A percentile compares a stretch with the other conserved stretches of the same genome.
Evolutionary conservation across 768 basidiomycete genomes (phyloP).

Genomic region (Tylopilus subfusipes): DNA sequence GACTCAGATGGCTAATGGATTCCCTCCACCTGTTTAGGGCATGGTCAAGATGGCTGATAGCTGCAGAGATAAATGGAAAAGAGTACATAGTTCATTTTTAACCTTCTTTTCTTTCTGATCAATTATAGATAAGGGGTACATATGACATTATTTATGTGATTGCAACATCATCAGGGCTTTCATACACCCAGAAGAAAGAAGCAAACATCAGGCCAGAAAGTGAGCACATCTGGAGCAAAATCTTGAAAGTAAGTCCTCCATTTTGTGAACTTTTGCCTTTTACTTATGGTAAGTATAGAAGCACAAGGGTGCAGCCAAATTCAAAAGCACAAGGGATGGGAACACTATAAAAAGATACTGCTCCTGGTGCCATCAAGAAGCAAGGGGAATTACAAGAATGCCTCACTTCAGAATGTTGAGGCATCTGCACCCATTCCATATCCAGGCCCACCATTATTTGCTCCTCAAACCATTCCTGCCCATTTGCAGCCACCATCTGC

Average conservation of each 20-base stretch:
- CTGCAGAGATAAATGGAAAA: background rate
- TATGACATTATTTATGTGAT: background rate
- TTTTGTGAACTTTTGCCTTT: background rate
- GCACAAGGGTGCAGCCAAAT: background rate
- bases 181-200: background rate
- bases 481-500: background rate
- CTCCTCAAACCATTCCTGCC: background rate
- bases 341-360: background rate
- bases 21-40: too few relatives aligned
- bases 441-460: background rate
- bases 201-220: background rate
- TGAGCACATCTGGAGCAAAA: background rate
- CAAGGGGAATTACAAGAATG: background rate
- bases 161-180: background rate
- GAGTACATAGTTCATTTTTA: background rate
- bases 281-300: background rate
- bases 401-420: background rate
- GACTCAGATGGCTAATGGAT: too few relatives aligned
- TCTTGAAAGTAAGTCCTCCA: background rate
- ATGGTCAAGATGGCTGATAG: too few relatives aligned
- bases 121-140: background rate
- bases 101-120: background rate
- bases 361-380: background rate
- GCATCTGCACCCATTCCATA: background rate
- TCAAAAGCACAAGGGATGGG: background rate